phyloP scores from a whole-genome alignment of 2,329 filamentous ascomycete species.

The Camillea tinctor region DNA sequence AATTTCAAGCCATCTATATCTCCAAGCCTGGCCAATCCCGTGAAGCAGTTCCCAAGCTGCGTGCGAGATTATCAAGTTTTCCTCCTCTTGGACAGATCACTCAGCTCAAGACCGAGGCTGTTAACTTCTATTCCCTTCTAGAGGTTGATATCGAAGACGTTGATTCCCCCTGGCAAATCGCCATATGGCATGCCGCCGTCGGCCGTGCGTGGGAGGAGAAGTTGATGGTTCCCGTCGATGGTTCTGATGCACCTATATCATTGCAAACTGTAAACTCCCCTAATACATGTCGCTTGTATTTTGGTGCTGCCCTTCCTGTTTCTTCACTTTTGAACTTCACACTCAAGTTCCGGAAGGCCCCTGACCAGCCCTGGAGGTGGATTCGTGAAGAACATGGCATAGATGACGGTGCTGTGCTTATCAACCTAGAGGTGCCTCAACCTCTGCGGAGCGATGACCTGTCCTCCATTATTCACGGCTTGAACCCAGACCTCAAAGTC shows the following conservation, averaged over 20 bases:
- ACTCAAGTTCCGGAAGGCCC: conserved; percentile 61
- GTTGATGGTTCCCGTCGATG: conserved; percentile 30
- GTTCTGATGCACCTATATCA: conserved; percentile 41
- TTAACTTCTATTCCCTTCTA: conserved; percentile 67
- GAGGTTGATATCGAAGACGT: conserved; percentile 59
- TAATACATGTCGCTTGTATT: conserved; percentile 48
- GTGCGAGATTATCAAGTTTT: conserved; percentile 47
- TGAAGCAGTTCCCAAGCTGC: conserved; percentile 29
- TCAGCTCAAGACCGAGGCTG: conserved; percentile 46
- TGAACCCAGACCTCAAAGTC: conserved; percentile 57
- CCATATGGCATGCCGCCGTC: conserved; percentile 68
- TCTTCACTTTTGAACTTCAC: conserved; percentile 61
- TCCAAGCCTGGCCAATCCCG: conserved; percentile 27
- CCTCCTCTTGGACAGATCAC: conserved; percentile 78
- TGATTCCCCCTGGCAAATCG: conserved; percentile 66
- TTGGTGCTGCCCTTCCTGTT: conserved; percentile 50
- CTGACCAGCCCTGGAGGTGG: conserved; percentile 65
- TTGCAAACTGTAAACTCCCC: conserved; percentile 45
- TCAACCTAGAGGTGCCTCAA: conserved; percentile 39
- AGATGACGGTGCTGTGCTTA: conserved; percentile 61
- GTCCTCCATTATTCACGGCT: conserved; percentile 53
- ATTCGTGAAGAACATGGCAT: conserved; percentile 62
- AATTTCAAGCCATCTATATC: conserved; percentile 38
- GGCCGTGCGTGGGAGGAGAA: conserved; percentile 57
- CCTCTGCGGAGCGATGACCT: conserved; percentile 38